Percentiles rank a stretch among this genome's conserved stretches.
These are phyloP conservation scores for Lipomyces spencermartinsiae DNA, from an alignment of 805 yeast species.

Conservation along the genomic window DNA sequence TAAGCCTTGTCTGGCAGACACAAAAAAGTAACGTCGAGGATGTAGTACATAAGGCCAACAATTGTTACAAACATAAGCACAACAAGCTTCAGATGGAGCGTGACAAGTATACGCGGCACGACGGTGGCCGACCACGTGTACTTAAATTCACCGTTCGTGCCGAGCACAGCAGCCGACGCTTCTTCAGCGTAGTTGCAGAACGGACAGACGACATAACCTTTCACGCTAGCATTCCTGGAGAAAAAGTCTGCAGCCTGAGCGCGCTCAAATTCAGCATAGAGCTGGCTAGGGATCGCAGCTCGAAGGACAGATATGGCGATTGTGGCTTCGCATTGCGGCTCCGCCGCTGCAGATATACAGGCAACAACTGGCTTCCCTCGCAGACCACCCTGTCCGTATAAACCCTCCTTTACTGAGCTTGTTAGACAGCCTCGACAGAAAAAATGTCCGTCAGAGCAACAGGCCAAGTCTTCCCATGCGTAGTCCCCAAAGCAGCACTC, in stretches of 20 bases:
- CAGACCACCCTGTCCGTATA: slow-evolving; percentile 36
- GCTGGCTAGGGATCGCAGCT: slow-evolving; percentile 15
- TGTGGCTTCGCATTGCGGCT: slow-evolving; percentile 23
- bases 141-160: slow-evolving; percentile 10
- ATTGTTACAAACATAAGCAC: slow-evolving; percentile 11
- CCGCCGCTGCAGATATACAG: slow-evolving; percentile 35
- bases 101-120: slow-evolving; percentile 9
- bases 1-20: slow-evolving; percentile 13
- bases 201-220: slow-evolving; percentile 31
- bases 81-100: neutral
- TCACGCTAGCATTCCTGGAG: slow-evolving; percentile 11
- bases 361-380: slow-evolving; percentile 31
- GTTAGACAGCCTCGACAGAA: slow-evolving; percentile 35
- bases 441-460: slow-evolving; percentile 34
- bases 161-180: slow-evolving; percentile 28
- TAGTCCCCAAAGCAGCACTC: slow-evolving; percentile 38
- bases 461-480: slow-evolving; percentile 38
- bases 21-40: neutral
- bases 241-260: slow-evolving; percentile 30
- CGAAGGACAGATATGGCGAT: slow-evolving; percentile 27
- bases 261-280: slow-evolving; percentile 29
- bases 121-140: slow-evolving; percentile 12
- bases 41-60: slow-evolving; percentile 5
- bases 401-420: slow-evolving; percentile 28
- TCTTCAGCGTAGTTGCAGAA: slow-evolving; percentile 35